Conservation (phyloP, 1,284 basidiomycete species). For the Apiotrichum laibachii region DNA sequence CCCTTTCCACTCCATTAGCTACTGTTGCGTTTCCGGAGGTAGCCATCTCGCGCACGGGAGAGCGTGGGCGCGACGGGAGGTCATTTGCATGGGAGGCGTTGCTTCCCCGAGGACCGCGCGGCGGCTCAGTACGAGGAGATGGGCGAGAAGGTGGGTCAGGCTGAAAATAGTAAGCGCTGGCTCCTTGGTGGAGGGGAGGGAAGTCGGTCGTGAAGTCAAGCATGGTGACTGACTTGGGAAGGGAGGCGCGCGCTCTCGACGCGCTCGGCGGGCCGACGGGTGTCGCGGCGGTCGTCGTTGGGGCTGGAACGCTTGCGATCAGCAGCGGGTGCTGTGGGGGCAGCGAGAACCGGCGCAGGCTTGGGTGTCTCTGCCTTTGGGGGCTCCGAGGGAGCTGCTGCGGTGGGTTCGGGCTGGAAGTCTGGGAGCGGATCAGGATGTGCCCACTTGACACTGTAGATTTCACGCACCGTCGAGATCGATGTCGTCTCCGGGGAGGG, state of each 20-base stretch:
- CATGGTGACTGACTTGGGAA: background rate
- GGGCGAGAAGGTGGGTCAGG: background rate
- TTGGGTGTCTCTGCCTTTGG: background rate
- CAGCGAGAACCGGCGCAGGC: background rate
- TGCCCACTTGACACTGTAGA: background rate
- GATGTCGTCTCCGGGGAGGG: conserved; percentile 15
- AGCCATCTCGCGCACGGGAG: no score
- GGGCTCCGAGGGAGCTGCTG: background rate
- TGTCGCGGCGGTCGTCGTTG: background rate
- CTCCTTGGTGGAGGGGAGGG: no score
- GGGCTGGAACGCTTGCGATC: background rate
- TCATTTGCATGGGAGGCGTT: no score
- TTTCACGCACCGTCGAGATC: conserved; percentile 1
- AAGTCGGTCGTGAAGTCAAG: no score
- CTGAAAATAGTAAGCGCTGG: background rate
- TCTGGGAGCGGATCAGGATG: background rate
- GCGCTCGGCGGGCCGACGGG: background rate
- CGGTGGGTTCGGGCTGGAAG: background rate
- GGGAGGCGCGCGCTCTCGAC: background rate
- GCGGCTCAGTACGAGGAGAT: background rate
- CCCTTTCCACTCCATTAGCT: no score
- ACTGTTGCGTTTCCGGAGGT: no score
- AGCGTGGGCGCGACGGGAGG: no score
- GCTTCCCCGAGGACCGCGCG: conserved; percentile 1
- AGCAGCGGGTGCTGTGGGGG: background rate